Conservation (phyloP, 495 filamentous ascomycete species). For the Aspergillus incahuasiensis region DNA sequence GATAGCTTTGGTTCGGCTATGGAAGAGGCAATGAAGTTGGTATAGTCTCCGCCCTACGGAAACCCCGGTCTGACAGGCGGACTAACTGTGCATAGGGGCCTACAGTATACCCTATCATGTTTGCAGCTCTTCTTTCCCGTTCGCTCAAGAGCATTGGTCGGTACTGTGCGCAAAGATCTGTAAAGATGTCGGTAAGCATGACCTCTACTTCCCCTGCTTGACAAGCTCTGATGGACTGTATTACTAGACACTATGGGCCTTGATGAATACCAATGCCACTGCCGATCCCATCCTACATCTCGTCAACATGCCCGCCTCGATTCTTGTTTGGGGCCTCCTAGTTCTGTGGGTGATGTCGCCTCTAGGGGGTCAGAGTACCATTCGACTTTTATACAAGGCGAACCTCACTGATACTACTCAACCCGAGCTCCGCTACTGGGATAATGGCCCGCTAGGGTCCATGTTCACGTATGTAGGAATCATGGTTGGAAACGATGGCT, state of each 20-base stretch:
- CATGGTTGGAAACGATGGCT: slow-evolving; percentile 8
- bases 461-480: slow-evolving; percentile 5
- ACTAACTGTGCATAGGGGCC: slow-evolving; percentile 6
- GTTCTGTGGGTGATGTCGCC: slow-evolving; percentile 13
- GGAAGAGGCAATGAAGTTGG: slow-evolving; percentile 11
- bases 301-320: slow-evolving; percentile 7
- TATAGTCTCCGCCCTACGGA: too few species aligned
- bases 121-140: slow-evolving; percentile 9
- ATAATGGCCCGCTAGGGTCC: slow-evolving; percentile 15
- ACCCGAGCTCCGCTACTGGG: slow-evolving; percentile 12
- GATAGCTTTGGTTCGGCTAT: slow-evolving; percentile 6
- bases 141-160: slow-evolving; percentile 13
- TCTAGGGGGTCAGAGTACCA: slow-evolving; percentile 8
- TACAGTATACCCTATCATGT: slow-evolving; percentile 11
- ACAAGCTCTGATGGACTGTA: too few species aligned
- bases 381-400: slow-evolving; percentile 8
- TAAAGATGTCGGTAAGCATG: slow-evolving; percentile 3
- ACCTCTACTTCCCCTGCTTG: too few species aligned
- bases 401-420: slow-evolving; percentile 4
- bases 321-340: slow-evolving; percentile 7
- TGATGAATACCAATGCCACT: slow-evolving; percentile 14
- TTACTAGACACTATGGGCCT: slow-evolving; percentile 7
- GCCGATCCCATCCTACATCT: slow-evolving; percentile 12
- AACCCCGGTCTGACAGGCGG: too few species aligned
- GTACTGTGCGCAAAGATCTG: slow-evolving; percentile 9